Evolutionary conservation across 2,329 filamentous ascomycete genomes (phyloP).

Genomic region (Phialocephala sp.): DNA sequence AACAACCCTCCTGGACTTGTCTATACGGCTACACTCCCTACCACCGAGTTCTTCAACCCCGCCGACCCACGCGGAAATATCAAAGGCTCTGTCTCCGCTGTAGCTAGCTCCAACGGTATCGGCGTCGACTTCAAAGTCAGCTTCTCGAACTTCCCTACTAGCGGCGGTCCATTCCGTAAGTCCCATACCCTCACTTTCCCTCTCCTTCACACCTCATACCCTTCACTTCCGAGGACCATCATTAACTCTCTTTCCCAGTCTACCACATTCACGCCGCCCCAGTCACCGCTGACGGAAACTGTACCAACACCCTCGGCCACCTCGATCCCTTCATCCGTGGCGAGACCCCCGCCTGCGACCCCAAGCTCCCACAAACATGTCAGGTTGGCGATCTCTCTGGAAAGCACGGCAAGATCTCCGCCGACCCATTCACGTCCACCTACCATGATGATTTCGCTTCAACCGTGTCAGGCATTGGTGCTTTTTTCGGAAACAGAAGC

Average conservation of each 20-base stretch:
- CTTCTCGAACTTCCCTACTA: slow-evolving; percentile 63
- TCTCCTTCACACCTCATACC: slow-evolving; percentile 14
- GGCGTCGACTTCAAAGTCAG: slow-evolving; percentile 61
- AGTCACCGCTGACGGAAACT: slow-evolving; percentile 72
- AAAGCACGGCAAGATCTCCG: slow-evolving; percentile 69
- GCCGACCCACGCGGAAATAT: slow-evolving; percentile 58
- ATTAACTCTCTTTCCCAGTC: slow-evolving; percentile 48
- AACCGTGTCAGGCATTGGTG: slow-evolving; percentile 53
- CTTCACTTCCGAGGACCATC: neutral
- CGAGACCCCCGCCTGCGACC: slow-evolving; percentile 61
- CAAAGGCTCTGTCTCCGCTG: slow-evolving; percentile 56
- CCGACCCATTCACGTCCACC: slow-evolving; percentile 53
- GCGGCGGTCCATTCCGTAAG: slow-evolving; percentile 65
- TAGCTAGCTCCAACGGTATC: slow-evolving; percentile 53
- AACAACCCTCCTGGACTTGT: slow-evolving; percentile 61
- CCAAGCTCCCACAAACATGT: slow-evolving; percentile 63
- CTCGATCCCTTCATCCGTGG: slow-evolving; percentile 73
- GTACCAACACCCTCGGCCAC: slow-evolving; percentile 69
- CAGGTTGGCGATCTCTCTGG: slow-evolving; percentile 79
- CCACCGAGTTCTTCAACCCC: slow-evolving; percentile 50
- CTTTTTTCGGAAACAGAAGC: slow-evolving; percentile 70
- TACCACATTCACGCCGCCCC: slow-evolving; percentile 76
- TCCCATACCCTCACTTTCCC: slow-evolving; percentile 28
- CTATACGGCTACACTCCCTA: slow-evolving; percentile 62
- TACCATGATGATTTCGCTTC: slow-evolving; percentile 66